A percentile compares a stretch with the other conserved stretches of the same genome.
Evolutionary conservation across 441 rosid species (phyloP).

Genomic region (Erodium trifolium): DNA sequence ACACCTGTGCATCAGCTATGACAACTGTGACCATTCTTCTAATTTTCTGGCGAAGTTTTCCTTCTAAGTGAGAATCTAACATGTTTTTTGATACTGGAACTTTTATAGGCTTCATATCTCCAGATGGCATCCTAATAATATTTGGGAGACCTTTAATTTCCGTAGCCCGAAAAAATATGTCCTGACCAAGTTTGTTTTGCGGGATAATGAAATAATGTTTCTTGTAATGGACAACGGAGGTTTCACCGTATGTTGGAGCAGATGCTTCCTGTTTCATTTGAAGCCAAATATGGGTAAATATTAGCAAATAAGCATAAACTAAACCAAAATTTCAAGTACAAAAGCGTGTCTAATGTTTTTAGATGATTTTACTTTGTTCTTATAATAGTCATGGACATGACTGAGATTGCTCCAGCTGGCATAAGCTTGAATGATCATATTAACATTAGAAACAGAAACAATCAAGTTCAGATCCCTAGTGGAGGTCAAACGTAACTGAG

Average conservation of each 20-base stretch:
- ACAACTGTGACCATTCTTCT: slow-evolving; percentile 72
- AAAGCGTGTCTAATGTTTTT: background rate
- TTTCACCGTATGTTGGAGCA: slow-evolving; percentile 43
- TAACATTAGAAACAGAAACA: slow-evolving; percentile 72
- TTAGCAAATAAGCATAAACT: slow-evolving; percentile 1
- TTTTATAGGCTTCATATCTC: slow-evolving; percentile 69
- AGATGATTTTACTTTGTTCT: slow-evolving; percentile 39
- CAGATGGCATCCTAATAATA: slow-evolving; percentile 81
- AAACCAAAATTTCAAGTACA: background rate
- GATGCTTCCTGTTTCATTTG: slow-evolving; percentile 43
- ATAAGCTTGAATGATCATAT: slow-evolving; percentile 94
- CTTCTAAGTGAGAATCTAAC: slow-evolving; percentile 79
- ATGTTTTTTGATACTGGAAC: slow-evolving; percentile 84
- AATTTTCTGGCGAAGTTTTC: slow-evolving; percentile 38
- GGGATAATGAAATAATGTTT: slow-evolving; percentile 76
- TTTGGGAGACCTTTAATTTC: slow-evolving; percentile 54
- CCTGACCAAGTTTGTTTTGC: slow-evolving; percentile 91
- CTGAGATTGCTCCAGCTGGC: slow-evolving; percentile 91
- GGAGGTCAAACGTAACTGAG: slow-evolving; percentile 66
- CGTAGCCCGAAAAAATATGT: slow-evolving; percentile 70
- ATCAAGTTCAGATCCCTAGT: slow-evolving; percentile 78
- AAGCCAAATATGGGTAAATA: slow-evolving; percentile 12
- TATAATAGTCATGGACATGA: slow-evolving; percentile 42
- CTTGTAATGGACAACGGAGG: slow-evolving; percentile 62
- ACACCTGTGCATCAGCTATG: slow-evolving; percentile 72